Evolutionary conservation across 768 basidiomycete genomes (phyloP).

Genomic region (Grammothele lineata): DNA sequence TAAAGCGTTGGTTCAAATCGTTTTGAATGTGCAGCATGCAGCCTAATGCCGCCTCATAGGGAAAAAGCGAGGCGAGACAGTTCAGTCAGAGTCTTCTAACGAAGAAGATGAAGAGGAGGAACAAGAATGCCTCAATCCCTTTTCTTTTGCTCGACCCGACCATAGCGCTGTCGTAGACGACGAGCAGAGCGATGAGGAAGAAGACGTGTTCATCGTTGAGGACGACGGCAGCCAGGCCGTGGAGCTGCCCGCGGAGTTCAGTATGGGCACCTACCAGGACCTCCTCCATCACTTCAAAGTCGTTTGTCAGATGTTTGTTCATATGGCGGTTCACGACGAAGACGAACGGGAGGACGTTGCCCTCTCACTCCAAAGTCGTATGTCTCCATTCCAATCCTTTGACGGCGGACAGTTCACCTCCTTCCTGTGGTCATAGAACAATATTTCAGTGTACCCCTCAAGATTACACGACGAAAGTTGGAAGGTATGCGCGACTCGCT

Average conservation of each 20-base stretch:
- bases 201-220: conserved; percentile 62
- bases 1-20: conserved; percentile 50
- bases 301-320: conserved; percentile 83
- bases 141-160: conserved; percentile 18
- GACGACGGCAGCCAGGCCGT: conserved; percentile 37
- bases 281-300: conserved; percentile 80
- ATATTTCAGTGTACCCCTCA: conserved; percentile 72
- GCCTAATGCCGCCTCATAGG: conserved; percentile 22
- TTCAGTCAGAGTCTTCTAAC: conserved; percentile 26
- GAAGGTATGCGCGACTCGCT: conserved; percentile 67
- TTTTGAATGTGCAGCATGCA: neutral
- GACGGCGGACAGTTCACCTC: too few species aligned
- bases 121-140: conserved; percentile 18
- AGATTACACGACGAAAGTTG: conserved; percentile 64
- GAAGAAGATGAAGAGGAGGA: conserved; percentile 24
- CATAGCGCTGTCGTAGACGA: conserved; percentile 24
- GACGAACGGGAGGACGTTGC: conserved; percentile 45
- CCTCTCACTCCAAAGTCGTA: conserved; percentile 53
- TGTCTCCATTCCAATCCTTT: conserved; percentile 10
- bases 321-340: conserved; percentile 62
- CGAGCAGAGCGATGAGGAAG: conserved; percentile 26
- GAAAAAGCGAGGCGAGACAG: conserved; percentile 39
- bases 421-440: conserved; percentile 34
- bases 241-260: conserved; percentile 72
- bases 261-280: conserved; percentile 75